A percentile compares a stretch with the other conserved stretches of the same genome.
Conservation (phyloP, 768 basidiomycete species). For the Termitomyces sp. region DNA sequence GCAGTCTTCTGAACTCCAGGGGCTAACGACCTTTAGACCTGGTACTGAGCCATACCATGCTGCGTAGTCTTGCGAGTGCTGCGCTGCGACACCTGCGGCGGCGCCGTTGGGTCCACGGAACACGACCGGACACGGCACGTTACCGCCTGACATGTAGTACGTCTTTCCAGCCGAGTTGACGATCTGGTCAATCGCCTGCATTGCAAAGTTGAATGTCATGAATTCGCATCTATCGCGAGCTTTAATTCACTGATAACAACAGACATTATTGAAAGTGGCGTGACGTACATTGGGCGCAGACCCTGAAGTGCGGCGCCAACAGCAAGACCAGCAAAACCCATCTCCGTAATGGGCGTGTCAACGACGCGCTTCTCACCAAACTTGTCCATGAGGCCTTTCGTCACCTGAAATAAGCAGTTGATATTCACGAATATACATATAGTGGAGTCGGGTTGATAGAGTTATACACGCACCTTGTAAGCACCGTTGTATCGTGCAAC, state of each 20-base stretch:
- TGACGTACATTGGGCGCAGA: slow-evolving; percentile 80
- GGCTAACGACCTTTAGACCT: slow-evolving; percentile 95
- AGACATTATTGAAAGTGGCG: not conserved
- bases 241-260: slow-evolving; percentile 11
- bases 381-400: slow-evolving; percentile 98
- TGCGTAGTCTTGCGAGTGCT: slow-evolving; percentile 97
- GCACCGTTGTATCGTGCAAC: slow-evolving; percentile 98
- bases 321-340: slow-evolving; percentile 97
- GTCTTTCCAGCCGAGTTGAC: slow-evolving; percentile 99
- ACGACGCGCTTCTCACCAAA: slow-evolving; percentile 98
- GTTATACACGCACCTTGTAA: slow-evolving; percentile 65
- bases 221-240: slow-evolving; percentile 78
- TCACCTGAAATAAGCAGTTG: slow-evolving; percentile 54
- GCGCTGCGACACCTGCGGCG: slow-evolving; percentile 92
- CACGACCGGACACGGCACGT: slow-evolving; percentile 96
- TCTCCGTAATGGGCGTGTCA: slow-evolving; percentile 95
- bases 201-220: slow-evolving; percentile 99
- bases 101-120: slow-evolving; percentile 99
- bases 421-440: not conserved
- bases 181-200: slow-evolving; percentile 99
- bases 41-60: slow-evolving; percentile 93
- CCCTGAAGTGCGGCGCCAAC: slow-evolving; percentile 93
- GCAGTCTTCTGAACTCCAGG: slow-evolving; percentile 99
- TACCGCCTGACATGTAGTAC: slow-evolving; percentile 99
- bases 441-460: not conserved